phyloP scores from a whole-genome alignment of 2,329 filamentous ascomycete genomes.

The Incumbomyces delicatus region DNA sequence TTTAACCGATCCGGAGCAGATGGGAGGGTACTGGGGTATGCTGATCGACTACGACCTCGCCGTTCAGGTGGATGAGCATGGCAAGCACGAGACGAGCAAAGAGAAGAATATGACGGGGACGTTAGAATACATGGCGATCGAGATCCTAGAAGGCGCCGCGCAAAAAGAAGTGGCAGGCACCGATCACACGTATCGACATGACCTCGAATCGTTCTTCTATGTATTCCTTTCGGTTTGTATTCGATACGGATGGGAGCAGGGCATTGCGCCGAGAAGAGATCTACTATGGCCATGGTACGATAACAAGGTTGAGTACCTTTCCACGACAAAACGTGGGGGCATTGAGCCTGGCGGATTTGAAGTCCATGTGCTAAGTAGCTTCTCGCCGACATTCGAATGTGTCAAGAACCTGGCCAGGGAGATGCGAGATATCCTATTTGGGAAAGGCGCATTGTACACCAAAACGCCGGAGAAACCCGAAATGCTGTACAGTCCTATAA shows the following conservation, averaged over 20 bases:
- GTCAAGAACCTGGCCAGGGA: neutral
- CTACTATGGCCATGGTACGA: neutral
- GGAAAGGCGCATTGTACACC: neutral
- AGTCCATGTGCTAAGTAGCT: neutral
- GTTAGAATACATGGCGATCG: neutral
- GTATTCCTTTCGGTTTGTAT: neutral
- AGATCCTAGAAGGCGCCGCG: neutral
- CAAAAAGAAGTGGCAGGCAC: too few species aligned
- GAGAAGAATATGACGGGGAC: neutral
- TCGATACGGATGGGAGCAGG: neutral
- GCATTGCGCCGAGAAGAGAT: neutral
- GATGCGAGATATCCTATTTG: neutral
- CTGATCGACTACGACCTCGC: constrained; percentile 29
- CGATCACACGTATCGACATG: too few species aligned
- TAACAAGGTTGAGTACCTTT: neutral
- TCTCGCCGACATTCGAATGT: neutral
- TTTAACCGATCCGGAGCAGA: constrained; percentile 20
- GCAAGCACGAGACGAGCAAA: neutral
- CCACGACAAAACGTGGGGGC: neutral
- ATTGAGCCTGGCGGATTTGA: neutral
- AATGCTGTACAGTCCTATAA: neutral
- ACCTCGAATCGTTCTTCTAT: too few species aligned
- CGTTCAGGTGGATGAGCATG: constrained; percentile 18
- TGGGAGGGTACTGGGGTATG: constrained; percentile 15
- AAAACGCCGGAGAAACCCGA: neutral